Evolutionary conservation across 1,139 yeast species (phyloP).

Genomic region (Geotrichum aggregatum): DNA sequence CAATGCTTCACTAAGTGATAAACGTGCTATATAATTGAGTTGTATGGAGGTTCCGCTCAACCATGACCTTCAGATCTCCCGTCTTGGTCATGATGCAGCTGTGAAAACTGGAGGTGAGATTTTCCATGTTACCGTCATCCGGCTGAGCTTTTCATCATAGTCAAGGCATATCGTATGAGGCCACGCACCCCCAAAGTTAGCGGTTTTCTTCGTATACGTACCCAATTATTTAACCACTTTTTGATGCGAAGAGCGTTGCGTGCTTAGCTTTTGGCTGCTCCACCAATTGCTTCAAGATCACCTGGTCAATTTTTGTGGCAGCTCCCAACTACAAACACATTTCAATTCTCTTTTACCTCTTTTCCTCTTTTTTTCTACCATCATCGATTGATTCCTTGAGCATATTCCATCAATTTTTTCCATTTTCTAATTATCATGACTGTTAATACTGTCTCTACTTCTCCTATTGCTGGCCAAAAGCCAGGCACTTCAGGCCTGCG

Average conservation of each 20-base stretch:
- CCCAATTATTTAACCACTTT: neutral
- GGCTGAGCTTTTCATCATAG: no score
- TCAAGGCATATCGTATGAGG: no score
- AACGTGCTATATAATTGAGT: no score
- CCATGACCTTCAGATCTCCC: no score
- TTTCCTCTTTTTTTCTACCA: neutral
- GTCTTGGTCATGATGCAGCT: no score
- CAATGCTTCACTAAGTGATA: no score
- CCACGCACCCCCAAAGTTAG: no score
- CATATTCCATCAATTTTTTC: neutral
- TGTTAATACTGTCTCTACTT: conserved; percentile 47
- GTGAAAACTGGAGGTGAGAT: no score
- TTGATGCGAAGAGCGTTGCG: no score
- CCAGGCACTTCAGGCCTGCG: conserved; percentile 98
- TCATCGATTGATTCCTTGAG: neutral
- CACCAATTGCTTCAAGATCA: neutral
- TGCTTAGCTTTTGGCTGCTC: conserved; percentile 2
- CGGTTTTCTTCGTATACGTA: no score
- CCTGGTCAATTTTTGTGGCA: neutral
- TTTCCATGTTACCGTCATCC: no score
- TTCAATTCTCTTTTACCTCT: neutral
- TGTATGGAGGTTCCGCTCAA: no score
- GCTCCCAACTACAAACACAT: neutral
- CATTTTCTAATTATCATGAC: conserved; percentile 1
- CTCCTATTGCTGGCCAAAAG: conserved; percentile 82